A percentile compares a stretch with the other conserved stretches of the same genome.
phyloP scores from a whole-genome alignment of 1,284 basidiomycete species.

The Dichomitus squalens region DNA sequence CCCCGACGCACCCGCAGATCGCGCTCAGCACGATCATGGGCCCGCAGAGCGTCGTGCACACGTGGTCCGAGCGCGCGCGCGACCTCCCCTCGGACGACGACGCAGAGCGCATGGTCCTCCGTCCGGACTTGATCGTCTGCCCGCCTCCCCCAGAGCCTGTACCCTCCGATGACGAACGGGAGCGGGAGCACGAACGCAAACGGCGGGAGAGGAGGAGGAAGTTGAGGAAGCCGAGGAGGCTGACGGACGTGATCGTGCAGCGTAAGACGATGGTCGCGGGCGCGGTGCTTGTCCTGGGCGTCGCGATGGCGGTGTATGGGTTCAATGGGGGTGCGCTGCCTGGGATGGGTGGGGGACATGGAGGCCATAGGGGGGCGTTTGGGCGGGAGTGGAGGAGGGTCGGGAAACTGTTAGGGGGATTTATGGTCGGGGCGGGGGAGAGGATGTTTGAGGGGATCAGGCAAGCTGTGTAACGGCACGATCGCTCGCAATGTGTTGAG shows the following conservation, averaged over 20 bases:
- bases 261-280: slow-evolving; percentile 57
- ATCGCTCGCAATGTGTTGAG: too few relatives aligned
- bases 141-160: slow-evolving; percentile 29
- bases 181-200: slow-evolving; percentile 19
- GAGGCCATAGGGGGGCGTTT: slow-evolving; percentile 7
- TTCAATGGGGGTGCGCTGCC: slow-evolving; percentile 32
- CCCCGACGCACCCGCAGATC: slow-evolving; percentile 49
- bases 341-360: slow-evolving; percentile 20
- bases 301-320: slow-evolving; percentile 67
- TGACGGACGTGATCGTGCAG: slow-evolving; percentile 37
- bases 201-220: slow-evolving; percentile 28
- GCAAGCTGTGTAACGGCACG: not conserved
- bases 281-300: slow-evolving; percentile 64
- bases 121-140: slow-evolving; percentile 54
- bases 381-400: slow-evolving; percentile 39
- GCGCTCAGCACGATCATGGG: slow-evolving; percentile 67
- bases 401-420: slow-evolving; percentile 32
- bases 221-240: slow-evolving; percentile 31
- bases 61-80: slow-evolving; percentile 53
- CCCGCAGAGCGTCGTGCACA: slow-evolving; percentile 60
- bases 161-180: slow-evolving; percentile 40
- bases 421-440: slow-evolving; percentile 41
- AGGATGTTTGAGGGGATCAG: slow-evolving; percentile 25
- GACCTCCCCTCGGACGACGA: slow-evolving; percentile 53
- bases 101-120: slow-evolving; percentile 62